Evolutionary conservation across 164 flowering plant species (phyloP).

Genomic region (Stephania japonica): DNA sequence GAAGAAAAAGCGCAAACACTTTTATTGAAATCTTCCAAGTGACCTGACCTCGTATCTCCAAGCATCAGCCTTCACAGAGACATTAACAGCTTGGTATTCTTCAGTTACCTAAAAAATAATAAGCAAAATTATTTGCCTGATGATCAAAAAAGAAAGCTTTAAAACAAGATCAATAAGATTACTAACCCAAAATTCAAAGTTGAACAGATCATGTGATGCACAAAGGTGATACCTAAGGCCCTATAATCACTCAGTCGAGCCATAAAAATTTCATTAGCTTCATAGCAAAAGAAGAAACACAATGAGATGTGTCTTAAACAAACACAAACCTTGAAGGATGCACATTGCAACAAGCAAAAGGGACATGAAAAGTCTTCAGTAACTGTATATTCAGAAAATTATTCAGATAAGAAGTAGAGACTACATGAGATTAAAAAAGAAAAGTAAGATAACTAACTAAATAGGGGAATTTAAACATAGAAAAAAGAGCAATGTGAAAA

Average conservation of each 20-base stretch:
- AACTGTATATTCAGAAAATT: constrained; percentile 41
- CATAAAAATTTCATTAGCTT: neutral
- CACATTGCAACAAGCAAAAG: constrained; percentile 83
- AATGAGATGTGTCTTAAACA: constrained; percentile 2
- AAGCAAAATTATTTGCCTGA: neutral
- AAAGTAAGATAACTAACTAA: neutral
- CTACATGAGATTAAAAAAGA: neutral
- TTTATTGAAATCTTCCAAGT: neutral
- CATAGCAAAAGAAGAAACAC: neutral
- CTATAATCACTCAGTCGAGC: constrained; percentile 30
- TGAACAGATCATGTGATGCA: constrained; percentile 84
- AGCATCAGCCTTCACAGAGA: constrained; percentile 63
- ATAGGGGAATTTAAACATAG: neutral
- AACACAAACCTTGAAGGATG: constrained; percentile 68
- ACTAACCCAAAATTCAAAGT: constrained; percentile 96
- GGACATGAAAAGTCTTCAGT: constrained; percentile 93
- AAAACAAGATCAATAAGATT: constrained; percentile 20
- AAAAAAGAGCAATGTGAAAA: neutral
- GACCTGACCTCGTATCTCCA: constrained; percentile 67
- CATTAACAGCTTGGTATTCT: constrained; percentile 86
- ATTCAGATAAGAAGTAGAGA: neutral
- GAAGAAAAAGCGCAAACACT: neutral
- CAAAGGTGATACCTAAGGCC: constrained; percentile 75
- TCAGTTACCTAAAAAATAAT: constrained; percentile 64
- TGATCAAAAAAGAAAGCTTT: constrained; percentile 11